phyloP scores from a whole-genome alignment of 768 basidiomycete species.

The Russula abietina region DNA sequence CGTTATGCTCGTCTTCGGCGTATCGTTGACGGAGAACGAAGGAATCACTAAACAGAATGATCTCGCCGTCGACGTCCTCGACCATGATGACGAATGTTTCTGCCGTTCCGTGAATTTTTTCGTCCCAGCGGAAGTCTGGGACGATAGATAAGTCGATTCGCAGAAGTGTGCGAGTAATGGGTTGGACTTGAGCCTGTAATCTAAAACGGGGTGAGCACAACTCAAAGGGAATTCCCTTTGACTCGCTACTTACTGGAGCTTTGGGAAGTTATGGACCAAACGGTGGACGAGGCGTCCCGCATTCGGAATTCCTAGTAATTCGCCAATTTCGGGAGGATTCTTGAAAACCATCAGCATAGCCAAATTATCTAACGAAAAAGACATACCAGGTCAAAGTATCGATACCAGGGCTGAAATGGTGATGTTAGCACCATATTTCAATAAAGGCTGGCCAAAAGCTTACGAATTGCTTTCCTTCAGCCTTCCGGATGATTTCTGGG shows the following conservation, averaged over 20 bases:
- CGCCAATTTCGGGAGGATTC: conserved; percentile 87
- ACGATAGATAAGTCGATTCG: conserved; percentile 89
- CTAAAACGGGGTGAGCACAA: conserved; percentile 33
- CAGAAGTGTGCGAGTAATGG: conserved; percentile 88
- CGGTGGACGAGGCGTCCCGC: conserved; percentile 91
- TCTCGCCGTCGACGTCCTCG: conserved; percentile 96
- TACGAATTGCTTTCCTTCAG: conserved; percentile 96
- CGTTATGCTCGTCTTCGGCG: conserved; percentile 88
- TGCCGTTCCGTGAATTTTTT: conserved; percentile 81
- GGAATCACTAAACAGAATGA: conserved; percentile 89
- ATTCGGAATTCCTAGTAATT: conserved; percentile 89
- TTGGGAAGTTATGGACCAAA: conserved; percentile 94
- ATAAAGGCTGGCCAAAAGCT: conserved; percentile 30
- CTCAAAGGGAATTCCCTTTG: neutral
- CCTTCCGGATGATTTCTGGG: conserved; percentile 76
- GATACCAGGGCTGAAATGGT: conserved; percentile 79
- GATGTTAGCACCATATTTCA: conserved; percentile 1
- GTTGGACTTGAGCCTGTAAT: conserved; percentile 92
- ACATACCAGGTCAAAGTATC: conserved; percentile 83
- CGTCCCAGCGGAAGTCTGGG: conserved; percentile 99
- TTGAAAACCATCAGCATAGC: conserved; percentile 26
- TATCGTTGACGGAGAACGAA: conserved; percentile 91
- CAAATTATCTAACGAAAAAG: neutral
- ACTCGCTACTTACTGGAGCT: conserved; percentile 60
- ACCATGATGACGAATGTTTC: conserved; percentile 93